These are phyloP conservation scores for Trypanosoma rangeli DNA, from an alignment of 208 protist species.

Conservation along the genomic window DNA sequence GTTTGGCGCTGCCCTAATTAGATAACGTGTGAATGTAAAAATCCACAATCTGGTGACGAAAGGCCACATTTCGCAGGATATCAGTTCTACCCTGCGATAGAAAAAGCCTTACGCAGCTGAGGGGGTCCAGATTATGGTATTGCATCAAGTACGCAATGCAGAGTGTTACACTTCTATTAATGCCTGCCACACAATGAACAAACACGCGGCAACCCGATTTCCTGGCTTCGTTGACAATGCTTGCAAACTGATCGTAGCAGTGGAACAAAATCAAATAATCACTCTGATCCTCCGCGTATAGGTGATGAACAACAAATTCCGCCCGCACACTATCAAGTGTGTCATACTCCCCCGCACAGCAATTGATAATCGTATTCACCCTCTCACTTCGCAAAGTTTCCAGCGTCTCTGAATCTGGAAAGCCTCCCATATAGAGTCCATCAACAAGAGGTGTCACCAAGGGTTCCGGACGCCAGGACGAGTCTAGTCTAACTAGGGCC, in stretches of 20 bases:
- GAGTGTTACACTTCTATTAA: slow-evolving; percentile 85
- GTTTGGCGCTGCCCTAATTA: neutral
- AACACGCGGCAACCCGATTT: slow-evolving; percentile 55
- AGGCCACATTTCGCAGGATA: slow-evolving; percentile 77
- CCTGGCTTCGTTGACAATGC: slow-evolving; percentile 38
- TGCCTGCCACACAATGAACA: slow-evolving; percentile 85
- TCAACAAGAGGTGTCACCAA: slow-evolving; percentile 53
- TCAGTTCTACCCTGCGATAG: slow-evolving; percentile 49
- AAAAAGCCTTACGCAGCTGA: slow-evolving; percentile 60
- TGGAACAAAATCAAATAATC: slow-evolving; percentile 86
- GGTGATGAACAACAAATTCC: slow-evolving; percentile 49
- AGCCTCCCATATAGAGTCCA: slow-evolving; percentile 76
- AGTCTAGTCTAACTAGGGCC: slow-evolving; percentile 26
- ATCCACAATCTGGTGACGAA: slow-evolving; percentile 84
- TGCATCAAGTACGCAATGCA: slow-evolving; percentile 85
- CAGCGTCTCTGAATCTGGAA: slow-evolving; percentile 64
- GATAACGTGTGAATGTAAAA: slow-evolving; percentile 61
- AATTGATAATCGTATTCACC: slow-evolving; percentile 77
- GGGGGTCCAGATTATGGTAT: slow-evolving; percentile 40
- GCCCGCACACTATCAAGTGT: slow-evolving; percentile 29
- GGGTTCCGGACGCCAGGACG: slow-evolving; percentile 29
- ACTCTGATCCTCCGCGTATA: slow-evolving; percentile 45
- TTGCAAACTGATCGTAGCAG: slow-evolving; percentile 68
- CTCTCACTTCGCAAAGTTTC: slow-evolving; percentile 45
- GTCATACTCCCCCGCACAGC: slow-evolving; percentile 59